Conservation (phyloP, 148 eudicot species). For the Vaccinium vitisidaea region DNA sequence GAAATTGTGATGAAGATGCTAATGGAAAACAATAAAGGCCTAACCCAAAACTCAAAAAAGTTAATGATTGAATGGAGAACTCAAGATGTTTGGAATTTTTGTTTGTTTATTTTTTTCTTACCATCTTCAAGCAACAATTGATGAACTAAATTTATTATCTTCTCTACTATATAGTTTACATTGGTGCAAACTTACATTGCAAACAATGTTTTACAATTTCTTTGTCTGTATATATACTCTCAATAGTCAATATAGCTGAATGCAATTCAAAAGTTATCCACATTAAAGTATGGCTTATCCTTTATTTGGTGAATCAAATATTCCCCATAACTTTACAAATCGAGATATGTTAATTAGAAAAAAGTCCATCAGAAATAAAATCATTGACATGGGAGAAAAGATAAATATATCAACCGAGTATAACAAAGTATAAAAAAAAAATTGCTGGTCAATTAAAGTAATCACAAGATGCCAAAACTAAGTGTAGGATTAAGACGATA, state of each 20-base stretch:
- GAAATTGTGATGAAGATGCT: constrained; percentile 3
- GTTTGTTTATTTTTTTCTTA: not conserved
- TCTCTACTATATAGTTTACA: not conserved
- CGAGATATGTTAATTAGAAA: not conserved
- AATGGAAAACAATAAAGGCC: not conserved
- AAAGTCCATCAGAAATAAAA: not conserved
- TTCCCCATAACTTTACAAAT: not conserved
- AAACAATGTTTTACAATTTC: not conserved
- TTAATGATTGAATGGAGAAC: not conserved
- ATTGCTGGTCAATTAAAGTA: not conserved
- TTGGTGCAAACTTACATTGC: not conserved
- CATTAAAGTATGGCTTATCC: not conserved
- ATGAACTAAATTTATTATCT: not conserved
- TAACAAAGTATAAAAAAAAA: not conserved
- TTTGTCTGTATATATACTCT: not conserved
- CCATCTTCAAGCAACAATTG: not conserved
- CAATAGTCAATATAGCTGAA: not conserved
- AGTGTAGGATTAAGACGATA: not conserved
- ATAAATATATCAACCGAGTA: not conserved
- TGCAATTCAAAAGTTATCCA: not conserved
- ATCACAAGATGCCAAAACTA: not conserved
- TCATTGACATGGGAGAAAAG: not conserved
- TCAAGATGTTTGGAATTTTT: not conserved
- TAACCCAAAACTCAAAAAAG: not conserved
- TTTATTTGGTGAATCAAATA: not conserved